Evolutionary conservation across 2,329 filamentous ascomycete genomes (phyloP).

Genomic region (Uncinocarpus reesii): DNA sequence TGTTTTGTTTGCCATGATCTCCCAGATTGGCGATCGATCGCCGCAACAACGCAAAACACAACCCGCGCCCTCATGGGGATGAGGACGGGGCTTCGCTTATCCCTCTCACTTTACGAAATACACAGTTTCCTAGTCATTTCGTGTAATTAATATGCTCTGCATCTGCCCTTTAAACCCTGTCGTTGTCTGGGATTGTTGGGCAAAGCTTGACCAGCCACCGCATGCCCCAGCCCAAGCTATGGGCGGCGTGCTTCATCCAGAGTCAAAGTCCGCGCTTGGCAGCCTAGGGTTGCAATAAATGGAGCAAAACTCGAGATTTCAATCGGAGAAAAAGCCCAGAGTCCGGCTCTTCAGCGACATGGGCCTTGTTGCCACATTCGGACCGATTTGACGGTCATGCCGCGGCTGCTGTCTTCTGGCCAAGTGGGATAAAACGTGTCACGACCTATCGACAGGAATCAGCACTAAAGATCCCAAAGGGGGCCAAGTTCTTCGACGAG

Average conservation of each 20-base stretch:
- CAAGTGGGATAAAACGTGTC: constrained; percentile 41
- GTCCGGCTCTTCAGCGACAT: constrained; percentile 18
- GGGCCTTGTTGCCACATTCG: constrained; percentile 40
- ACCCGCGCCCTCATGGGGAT: background rate
- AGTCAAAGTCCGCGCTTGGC: background rate
- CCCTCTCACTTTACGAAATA: background rate
- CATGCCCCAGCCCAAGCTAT: background rate
- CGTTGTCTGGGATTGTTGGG: background rate
- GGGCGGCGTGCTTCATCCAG: background rate
- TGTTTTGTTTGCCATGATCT: constrained; percentile 6
- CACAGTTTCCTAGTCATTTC: background rate
- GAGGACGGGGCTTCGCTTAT: background rate
- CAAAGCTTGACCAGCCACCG: background rate
- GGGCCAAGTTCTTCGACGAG: too few species aligned
- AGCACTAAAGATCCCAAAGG: too few species aligned
- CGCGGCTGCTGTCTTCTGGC: constrained; percentile 35
- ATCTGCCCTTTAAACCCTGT: background rate
- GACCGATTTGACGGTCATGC: constrained; percentile 40
- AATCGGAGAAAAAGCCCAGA: background rate
- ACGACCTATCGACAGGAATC: constrained; percentile 14
- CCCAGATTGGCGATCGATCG: too few species aligned
- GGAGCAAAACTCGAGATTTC: background rate
- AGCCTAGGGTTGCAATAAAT: background rate
- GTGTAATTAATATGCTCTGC: background rate
- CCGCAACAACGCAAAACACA: too few species aligned